Evolutionary conservation across 805 yeast species (phyloP), one percentile per base, ranked within the genome.

Genomic region (Starmerella roubikii): DNA sequence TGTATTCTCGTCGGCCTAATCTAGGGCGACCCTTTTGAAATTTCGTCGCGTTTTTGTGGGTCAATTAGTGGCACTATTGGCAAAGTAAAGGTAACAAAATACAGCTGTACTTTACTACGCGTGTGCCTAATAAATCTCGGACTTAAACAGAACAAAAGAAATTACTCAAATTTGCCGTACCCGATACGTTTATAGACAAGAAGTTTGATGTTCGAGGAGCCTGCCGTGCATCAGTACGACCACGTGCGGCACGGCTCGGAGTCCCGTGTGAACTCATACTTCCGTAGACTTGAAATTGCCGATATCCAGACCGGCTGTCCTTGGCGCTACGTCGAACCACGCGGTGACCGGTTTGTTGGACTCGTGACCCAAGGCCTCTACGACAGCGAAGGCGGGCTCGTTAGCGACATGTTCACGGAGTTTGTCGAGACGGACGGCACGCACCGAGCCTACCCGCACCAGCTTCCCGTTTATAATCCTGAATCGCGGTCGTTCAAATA

Each of bases 151-250:
- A n/a, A n/a, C n/a, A n/a, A n/a, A n/a, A n/a, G n/a, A n/a, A n/a
- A n/a, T n/a, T n/a, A n/a, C n/a, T n/a, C n/a, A n/a, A n/a, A n/a
- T n/a, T n/a, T n/a, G n/a, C n/a, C n/a, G n/a, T n/a, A n/a, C n/a
- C n/a, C n/a, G n/a, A n/a, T n/a, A n/a, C n/a, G n/a, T n/a, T n/a
- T n/a, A n/a, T n/a, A n/a, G n/a, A n/a, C n/a, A n/a, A n/a, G n/a
- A n/a, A n/a, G n/a, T n/a, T n/a, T n/a, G 24, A 41, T 41, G 44
- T 34, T 41, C 15, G 44, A 41, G 34, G 15, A 37, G 17, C 44
- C 44, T 11, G 44, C 39, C 4, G 36, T 37, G 3, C 29, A 37
- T 11, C 39, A 25, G 6, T 35, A 37, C 18, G 44, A 41, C 32
- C 20, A 13, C 12, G 34, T 28, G 21, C 7, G 3, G 9, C 20